A percentile compares a stretch with the other conserved stretches of the same genome.
These are phyloP conservation scores for Chalciporus piperatoides DNA, from an alignment of 1,284 basidiomycete genomes.

Conservation along the genomic window DNA sequence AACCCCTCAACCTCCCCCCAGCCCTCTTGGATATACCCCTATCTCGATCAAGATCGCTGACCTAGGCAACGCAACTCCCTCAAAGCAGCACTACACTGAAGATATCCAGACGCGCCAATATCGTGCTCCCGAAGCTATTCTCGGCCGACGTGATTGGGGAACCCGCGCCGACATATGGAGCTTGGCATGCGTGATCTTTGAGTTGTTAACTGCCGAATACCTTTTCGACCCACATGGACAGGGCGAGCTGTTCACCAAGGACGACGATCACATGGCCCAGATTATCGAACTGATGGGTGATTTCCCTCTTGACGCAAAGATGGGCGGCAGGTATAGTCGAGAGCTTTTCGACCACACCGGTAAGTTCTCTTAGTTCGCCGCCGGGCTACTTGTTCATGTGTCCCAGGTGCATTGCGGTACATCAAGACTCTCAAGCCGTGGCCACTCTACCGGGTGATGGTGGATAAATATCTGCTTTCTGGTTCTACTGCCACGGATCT, in stretches of 20 bases:
- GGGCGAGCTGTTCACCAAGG: constrained; percentile 82
- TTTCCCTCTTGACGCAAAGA: constrained; percentile 65
- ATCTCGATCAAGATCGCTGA: constrained; percentile 93
- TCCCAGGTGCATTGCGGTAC: constrained; percentile 61
- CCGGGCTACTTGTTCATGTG: constrained; percentile 2
- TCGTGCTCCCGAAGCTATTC: constrained; percentile 86
- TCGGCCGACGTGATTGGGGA: constrained; percentile 86
- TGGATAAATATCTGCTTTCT: constrained; percentile 77
- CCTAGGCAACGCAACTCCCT: constrained; percentile 83
- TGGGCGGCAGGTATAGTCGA: constrained; percentile 79
- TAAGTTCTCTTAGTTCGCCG: constrained; percentile 29
- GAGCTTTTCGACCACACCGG: constrained; percentile 83
- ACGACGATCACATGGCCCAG: constrained; percentile 94
- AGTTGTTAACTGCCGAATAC: constrained; percentile 83
- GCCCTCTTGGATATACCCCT: constrained; percentile 34
- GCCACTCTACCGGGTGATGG: constrained; percentile 80
- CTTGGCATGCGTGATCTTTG: constrained; percentile 83
- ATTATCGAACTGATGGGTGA: constrained; percentile 86
- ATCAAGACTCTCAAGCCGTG: constrained; percentile 80
- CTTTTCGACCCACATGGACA: constrained; percentile 86
- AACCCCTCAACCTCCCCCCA: constrained; percentile 26
- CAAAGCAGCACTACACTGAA: constrained; percentile 82
- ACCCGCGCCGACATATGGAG: constrained; percentile 86
- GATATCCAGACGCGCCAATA: constrained; percentile 96
- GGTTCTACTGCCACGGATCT: constrained; percentile 56